A percentile compares a stretch with the other conserved stretches of the same genome.
Evolutionary conservation across 2,329 filamentous ascomycete genomes (phyloP).

Genomic region (Pseudogymnoascus sp.): DNA sequence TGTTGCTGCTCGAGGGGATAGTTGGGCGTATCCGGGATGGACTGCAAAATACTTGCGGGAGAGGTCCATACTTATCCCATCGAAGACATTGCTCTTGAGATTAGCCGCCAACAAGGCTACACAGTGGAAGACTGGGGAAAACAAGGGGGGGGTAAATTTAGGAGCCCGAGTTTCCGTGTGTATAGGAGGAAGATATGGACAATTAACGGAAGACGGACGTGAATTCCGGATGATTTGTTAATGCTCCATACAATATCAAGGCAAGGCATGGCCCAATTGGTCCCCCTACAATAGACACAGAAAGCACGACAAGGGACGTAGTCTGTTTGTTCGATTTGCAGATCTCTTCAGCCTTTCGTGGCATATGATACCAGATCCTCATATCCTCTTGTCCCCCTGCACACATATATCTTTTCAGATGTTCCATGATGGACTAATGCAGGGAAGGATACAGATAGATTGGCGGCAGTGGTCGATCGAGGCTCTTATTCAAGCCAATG

Average conservation of each 20-base stretch:
- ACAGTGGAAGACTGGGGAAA: background rate
- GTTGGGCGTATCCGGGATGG: background rate
- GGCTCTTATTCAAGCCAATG: background rate
- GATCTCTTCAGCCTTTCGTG: background rate
- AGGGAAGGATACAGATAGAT: background rate
- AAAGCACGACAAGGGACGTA: background rate
- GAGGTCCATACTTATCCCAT: constrained; percentile 16
- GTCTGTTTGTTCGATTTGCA: background rate
- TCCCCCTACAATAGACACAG: background rate
- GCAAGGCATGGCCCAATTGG: background rate
- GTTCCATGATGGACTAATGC: background rate
- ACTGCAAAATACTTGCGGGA: background rate
- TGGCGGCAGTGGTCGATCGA: background rate
- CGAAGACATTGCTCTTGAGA: background rate
- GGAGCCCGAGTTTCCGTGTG: background rate
- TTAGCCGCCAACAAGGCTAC: background rate
- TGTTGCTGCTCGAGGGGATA: background rate
- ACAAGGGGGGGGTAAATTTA: background rate
- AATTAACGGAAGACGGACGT: background rate
- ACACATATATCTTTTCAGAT: background rate
- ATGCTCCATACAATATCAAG: background rate
- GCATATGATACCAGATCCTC: background rate
- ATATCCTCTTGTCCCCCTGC: background rate
- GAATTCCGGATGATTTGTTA: background rate
- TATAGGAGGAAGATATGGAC: background rate